Percentiles rank a stretch among this genome's conserved stretches.
Conservation (phyloP, 164 flowering plant species). For the Kingdonia uniflora region DNA sequence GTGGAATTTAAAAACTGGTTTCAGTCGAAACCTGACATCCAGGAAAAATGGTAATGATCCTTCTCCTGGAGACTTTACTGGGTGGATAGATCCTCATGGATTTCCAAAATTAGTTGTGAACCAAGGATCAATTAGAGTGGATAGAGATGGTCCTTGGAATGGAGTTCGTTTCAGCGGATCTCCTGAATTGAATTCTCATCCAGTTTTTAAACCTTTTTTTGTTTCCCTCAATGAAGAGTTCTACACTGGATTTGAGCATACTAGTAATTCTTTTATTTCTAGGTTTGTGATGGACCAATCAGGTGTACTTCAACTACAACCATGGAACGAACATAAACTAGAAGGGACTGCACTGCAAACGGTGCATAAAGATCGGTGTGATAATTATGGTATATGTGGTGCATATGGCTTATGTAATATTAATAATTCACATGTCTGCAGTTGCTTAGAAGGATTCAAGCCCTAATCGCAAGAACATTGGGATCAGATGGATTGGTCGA, state of each 20-base stretch:
- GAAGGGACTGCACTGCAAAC: constrained; percentile 6
- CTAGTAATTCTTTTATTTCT: neutral
- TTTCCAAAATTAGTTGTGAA: neutral
- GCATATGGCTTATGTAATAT: constrained; percentile 20
- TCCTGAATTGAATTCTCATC: constrained; percentile 3
- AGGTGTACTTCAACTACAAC: constrained; percentile 1
- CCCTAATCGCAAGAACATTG: constrained; percentile 16
- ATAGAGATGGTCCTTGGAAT: constrained; percentile 4
- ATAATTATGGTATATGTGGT: constrained; percentile 25
- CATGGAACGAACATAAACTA: constrained; percentile 10
- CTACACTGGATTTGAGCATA: neutral
- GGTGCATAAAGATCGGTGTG: constrained; percentile 15
- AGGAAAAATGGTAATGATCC: constrained; percentile 2
- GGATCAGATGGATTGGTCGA: constrained; percentile 9
- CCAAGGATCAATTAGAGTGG: neutral
- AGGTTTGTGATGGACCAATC: neutral
- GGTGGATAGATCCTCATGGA: neutral
- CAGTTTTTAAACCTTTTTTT: neutral
- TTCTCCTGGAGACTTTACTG: neutral
- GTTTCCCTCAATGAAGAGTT: neutral
- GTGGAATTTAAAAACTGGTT: neutral
- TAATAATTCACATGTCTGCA: constrained; percentile 17
- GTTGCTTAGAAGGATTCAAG: constrained; percentile 28
- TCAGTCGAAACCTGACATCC: neutral
- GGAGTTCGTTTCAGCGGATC: constrained; percentile 18